A percentile compares a stretch with the other conserved stretches of the same genome.
Evolutionary conservation across 371 early-diverging fungal species (phyloP).

Genomic region (Apophysomyces variabilis): DNA sequence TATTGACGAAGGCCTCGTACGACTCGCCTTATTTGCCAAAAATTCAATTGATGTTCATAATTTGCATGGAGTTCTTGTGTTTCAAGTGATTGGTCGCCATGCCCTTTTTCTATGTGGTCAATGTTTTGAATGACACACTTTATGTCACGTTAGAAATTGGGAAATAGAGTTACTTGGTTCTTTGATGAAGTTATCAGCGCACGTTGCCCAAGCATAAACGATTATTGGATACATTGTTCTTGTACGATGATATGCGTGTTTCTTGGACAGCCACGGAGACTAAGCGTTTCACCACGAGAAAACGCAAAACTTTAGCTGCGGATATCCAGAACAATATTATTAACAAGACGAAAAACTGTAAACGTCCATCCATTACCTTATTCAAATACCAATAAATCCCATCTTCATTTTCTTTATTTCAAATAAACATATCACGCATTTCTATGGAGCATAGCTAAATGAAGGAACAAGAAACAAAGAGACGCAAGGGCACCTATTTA

Average conservation of each 20-base stretch:
- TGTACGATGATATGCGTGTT: not conserved
- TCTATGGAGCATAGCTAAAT: not conserved
- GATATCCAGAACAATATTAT: not conserved
- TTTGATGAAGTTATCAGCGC: not conserved
- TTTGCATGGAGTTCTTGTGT: too few relatives aligned
- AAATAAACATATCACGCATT: not conserved
- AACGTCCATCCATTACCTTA: not conserved
- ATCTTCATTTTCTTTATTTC: not conserved
- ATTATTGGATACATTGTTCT: not conserved
- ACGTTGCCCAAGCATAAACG: not conserved
- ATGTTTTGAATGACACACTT: not conserved
- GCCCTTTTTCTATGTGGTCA: not conserved
- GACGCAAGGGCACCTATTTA: not conserved
- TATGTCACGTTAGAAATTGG: slow-evolving; percentile 14
- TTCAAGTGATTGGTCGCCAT: too few relatives aligned
- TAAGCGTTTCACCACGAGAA: not conserved
- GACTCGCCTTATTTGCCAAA: too few relatives aligned
- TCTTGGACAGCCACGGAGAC: not conserved
- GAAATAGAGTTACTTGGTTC: slow-evolving; percentile 1
- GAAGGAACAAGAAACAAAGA: not conserved
- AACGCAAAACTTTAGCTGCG: not conserved
- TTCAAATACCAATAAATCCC: not conserved
- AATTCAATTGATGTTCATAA: too few relatives aligned
- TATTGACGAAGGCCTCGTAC: too few relatives aligned
- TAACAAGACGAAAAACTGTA: not conserved